A percentile compares a stretch with the other conserved stretches of the same genome.
Conservation (phyloP, 2,329 filamentous ascomycete species). For the Colletotrichum melonis region DNA sequence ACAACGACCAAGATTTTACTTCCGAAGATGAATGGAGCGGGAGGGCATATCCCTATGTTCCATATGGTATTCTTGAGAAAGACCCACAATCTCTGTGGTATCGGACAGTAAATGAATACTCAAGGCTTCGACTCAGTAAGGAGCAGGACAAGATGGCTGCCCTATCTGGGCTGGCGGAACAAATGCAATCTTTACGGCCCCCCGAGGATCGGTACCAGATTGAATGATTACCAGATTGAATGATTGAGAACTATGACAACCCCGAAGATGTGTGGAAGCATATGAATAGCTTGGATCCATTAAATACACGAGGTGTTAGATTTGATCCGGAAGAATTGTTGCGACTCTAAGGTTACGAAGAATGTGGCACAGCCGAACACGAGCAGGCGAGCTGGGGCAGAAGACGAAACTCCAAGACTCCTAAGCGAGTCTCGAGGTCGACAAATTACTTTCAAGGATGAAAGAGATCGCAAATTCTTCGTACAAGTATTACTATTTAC, state of each 20-base stretch:
- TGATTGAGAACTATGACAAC: slow-evolving; percentile 55
- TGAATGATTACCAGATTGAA: slow-evolving; percentile 58
- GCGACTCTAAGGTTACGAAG: background rate
- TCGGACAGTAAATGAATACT: too few relatives aligned
- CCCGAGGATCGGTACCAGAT: slow-evolving; percentile 38
- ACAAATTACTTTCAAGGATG: too few relatives aligned
- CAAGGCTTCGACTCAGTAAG: too few relatives aligned
- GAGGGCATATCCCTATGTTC: too few relatives aligned
- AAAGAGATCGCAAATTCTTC: background rate
- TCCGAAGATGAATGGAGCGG: too few relatives aligned
- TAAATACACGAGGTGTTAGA: slow-evolving; percentile 38
- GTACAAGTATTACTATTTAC: background rate
- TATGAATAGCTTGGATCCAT: slow-evolving; percentile 49
- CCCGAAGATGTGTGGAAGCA: slow-evolving; percentile 49
- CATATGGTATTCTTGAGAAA: too few relatives aligned
- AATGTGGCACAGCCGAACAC: background rate
- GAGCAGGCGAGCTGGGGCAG: background rate
- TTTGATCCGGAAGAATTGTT: slow-evolving; percentile 3
- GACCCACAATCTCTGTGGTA: too few relatives aligned
- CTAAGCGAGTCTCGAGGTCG: background rate
- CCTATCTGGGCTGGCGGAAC: too few relatives aligned
- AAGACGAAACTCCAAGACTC: background rate
- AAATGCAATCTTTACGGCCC: too few relatives aligned
- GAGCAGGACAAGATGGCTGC: too few relatives aligned
- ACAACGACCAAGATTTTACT: too few relatives aligned